Evolutionary conservation across 1,139 yeast genomes (phyloP).

Genomic region (Yamadazyma diospyri): DNA sequence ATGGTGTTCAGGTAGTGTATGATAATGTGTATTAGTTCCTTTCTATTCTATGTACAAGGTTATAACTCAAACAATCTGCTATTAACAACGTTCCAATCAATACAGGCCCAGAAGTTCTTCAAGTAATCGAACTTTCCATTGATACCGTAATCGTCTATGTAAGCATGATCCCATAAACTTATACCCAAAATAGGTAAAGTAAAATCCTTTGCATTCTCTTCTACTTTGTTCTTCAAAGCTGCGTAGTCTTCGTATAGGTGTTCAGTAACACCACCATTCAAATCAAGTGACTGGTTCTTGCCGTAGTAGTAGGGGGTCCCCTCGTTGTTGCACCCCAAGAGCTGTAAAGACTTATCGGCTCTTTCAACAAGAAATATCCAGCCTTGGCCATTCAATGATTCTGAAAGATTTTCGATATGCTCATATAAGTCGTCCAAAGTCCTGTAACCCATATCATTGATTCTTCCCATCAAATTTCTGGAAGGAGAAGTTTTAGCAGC

Average conservation of each 20-base stretch:
- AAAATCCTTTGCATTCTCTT: conserved; percentile 53
- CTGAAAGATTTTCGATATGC: conserved; percentile 54
- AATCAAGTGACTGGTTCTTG: conserved; percentile 70
- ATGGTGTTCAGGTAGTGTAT: too few relatives aligned
- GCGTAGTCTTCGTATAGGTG: conserved; percentile 47
- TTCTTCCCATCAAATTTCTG: conserved; percentile 43
- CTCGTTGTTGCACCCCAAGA: conserved; percentile 70
- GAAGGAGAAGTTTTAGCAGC: conserved; percentile 45
- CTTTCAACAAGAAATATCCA: conserved; percentile 87
- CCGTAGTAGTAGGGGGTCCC: conserved; percentile 88
- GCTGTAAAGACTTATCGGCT: conserved; percentile 59
- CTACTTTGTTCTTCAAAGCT: conserved; percentile 44
- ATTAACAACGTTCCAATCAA: conserved; percentile 86
- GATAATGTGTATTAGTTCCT: conserved; percentile 1
- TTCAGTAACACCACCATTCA: conserved; percentile 67
- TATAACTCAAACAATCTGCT: conserved; percentile 49
- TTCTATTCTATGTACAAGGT: conserved; percentile 10
- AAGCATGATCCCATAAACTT: conserved; percentile 88
- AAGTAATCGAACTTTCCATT: conserved; percentile 72
- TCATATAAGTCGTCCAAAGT: conserved; percentile 51
- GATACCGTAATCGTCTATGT: conserved; percentile 77
- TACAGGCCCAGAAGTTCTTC: conserved; percentile 69
- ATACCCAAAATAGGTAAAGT: conserved; percentile 76
- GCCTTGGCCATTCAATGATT: conserved; percentile 64
- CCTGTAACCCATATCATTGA: conserved; percentile 34